These are phyloP conservation scores for Backusella circina DNA, from an alignment of 192 early-diverging fungal species.

Conservation along the genomic window DNA sequence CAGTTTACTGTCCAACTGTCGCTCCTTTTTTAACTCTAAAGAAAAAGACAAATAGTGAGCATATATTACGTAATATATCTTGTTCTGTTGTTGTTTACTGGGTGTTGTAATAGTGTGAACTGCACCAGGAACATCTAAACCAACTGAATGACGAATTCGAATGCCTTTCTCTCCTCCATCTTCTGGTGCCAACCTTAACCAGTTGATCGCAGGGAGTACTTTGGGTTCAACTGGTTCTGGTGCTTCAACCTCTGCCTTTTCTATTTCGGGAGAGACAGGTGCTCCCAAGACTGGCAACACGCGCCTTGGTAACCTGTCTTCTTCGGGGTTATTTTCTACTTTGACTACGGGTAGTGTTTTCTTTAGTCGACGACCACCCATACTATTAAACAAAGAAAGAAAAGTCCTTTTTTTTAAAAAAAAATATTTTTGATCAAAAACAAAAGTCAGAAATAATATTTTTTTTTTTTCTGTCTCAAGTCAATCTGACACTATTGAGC, in stretches of 20 bases:
- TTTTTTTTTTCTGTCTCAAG: not conserved
- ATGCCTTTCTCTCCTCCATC: not conserved
- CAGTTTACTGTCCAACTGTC: constrained; percentile 84
- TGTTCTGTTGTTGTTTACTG: constrained; percentile 22
- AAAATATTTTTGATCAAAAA: not conserved
- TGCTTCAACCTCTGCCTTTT: not conserved
- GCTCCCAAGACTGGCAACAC: constrained; percentile 4
- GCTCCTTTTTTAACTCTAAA: constrained; percentile 41
- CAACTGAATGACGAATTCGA: constrained; percentile 23
- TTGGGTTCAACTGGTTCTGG: not conserved
- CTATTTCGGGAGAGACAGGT: constrained; percentile 1
- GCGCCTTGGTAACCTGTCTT: constrained; percentile 2
- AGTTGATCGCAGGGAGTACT: not conserved
- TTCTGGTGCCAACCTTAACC: not conserved
- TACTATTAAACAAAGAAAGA: not conserved
- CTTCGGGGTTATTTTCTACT: constrained; percentile 4
- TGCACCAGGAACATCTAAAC: constrained; percentile 48
- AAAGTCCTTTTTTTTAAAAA: not conserved
- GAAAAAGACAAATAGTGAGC: not conserved
- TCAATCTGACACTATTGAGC: constrained; percentile 2
- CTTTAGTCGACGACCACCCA: not conserved
- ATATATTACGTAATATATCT: not conserved
- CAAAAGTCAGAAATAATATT: not conserved
- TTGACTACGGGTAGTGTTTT: constrained; percentile 2
- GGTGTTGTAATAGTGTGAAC: constrained; percentile 43